Evolutionary conservation across 441 rosid species (phyloP).

Genomic region (Gossypium davidsonii): DNA sequence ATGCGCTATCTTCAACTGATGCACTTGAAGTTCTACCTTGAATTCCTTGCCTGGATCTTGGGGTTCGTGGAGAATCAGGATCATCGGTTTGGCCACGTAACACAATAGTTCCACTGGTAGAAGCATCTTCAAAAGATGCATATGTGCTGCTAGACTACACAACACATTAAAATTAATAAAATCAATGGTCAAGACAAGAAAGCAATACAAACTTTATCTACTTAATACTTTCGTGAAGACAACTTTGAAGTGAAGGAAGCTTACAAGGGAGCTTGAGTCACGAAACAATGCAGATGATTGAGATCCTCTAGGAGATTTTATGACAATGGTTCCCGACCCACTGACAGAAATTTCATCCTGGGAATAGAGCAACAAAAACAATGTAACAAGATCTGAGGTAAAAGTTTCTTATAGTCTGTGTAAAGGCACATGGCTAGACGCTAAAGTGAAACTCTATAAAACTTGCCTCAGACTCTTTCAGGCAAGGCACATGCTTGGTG

Average conservation of each 20-base stretch:
- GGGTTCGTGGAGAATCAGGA: slow-evolving; percentile 73
- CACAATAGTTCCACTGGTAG: slow-evolving; percentile 91
- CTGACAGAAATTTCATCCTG: slow-evolving; percentile 74
- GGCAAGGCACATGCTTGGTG: neutral
- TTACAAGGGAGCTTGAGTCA: slow-evolving; percentile 63
- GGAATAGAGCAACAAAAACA: slow-evolving; percentile 25
- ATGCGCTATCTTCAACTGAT: slow-evolving; percentile 74
- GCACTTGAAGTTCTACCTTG: slow-evolving; percentile 86
- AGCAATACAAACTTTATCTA: slow-evolving; percentile 12
- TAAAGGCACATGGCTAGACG: neutral
- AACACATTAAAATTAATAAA: slow-evolving; percentile 36
- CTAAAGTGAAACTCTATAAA: neutral
- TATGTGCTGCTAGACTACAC: slow-evolving; percentile 67
- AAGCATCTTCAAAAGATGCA: slow-evolving; percentile 77
- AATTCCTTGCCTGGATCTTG: slow-evolving; percentile 76
- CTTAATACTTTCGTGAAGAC: slow-evolving; percentile 6
- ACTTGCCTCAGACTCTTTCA: neutral
- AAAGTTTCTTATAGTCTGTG: slow-evolving; percentile 6
- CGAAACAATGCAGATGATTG: slow-evolving; percentile 52
- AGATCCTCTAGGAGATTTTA: slow-evolving; percentile 72
- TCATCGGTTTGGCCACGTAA: slow-evolving; percentile 79
- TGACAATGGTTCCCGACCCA: slow-evolving; percentile 87
- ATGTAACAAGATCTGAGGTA: slow-evolving; percentile 12
- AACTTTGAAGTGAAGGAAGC: slow-evolving; percentile 8
- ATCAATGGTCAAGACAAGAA: slow-evolving; percentile 17